Conservation (phyloP, 2,329 filamentous ascomycete species). For the Scytalidium sp. region DNA sequence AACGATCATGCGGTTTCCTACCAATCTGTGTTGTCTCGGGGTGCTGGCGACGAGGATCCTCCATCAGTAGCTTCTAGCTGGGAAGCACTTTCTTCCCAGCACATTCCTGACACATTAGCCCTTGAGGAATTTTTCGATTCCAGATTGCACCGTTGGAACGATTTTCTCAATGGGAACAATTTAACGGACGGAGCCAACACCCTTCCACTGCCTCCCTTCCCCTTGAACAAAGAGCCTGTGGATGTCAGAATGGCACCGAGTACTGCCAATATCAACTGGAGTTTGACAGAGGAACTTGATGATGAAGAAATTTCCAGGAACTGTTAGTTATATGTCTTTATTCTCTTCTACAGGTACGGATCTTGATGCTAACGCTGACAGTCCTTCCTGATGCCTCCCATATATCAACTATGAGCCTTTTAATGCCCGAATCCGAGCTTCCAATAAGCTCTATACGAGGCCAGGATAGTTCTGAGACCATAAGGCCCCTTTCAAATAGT, state of each 20-base stretch:
- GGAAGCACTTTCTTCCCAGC: background rate
- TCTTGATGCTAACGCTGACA: no score
- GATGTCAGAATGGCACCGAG: background rate
- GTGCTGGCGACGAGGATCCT: background rate
- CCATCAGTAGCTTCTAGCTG: background rate
- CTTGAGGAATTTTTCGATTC: background rate
- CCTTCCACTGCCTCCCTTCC: background rate
- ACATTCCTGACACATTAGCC: background rate
- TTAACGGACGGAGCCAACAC: background rate
- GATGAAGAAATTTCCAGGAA: background rate
- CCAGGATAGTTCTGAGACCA: no score
- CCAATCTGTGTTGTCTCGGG: background rate
- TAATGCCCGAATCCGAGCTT: no score
- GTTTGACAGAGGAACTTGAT: no score
- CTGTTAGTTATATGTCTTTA: background rate
- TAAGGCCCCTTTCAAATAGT: no score
- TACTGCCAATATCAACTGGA: background rate
- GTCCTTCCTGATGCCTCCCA: no score
- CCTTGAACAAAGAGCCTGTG: background rate
- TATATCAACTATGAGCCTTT: no score
- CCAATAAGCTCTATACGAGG: no score
- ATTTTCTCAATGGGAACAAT: background rate
- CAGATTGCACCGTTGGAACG: background rate
- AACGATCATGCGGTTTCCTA: background rate
- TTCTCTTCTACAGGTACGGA: no score